Conservation (phyloP, 805 yeast species). For the Monosporozyma servazzii region DNA sequence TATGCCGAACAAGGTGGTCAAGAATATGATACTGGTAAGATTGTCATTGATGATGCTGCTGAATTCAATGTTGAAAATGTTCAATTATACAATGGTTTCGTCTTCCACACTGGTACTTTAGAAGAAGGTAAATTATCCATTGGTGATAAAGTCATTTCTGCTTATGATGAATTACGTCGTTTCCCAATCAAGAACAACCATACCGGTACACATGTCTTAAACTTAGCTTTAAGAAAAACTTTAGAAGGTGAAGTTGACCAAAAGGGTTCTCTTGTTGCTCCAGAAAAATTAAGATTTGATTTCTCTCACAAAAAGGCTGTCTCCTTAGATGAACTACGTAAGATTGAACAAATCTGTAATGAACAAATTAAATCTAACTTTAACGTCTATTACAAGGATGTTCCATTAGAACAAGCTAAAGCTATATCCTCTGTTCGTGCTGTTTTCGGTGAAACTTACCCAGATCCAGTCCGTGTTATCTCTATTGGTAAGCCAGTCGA, state of each 20-base stretch:
- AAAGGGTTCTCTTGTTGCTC: constrained; percentile 92
- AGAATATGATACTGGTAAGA: constrained; percentile 88
- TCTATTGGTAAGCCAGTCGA: constrained; percentile 89
- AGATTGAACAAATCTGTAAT: constrained; percentile 69
- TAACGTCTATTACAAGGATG: constrained; percentile 75
- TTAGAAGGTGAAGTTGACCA: constrained; percentile 87
- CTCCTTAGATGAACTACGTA: constrained; percentile 55
- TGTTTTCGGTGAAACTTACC: constrained; percentile 97
- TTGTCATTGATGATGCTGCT: constrained; percentile 77
- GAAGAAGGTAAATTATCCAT: constrained; percentile 66
- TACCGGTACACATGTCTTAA: constrained; percentile 94
- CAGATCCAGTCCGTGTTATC: constrained; percentile 97
- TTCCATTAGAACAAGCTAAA: constrained; percentile 62
- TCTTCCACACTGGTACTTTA: constrained; percentile 84
- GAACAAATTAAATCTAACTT: constrained; percentile 61
- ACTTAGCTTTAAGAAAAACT: constrained; percentile 77
- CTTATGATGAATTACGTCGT: constrained; percentile 88
- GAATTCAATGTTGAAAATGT: constrained; percentile 89
- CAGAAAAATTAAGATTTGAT: constrained; percentile 92
- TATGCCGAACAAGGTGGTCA: constrained; percentile 99
- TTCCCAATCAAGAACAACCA: constrained; percentile 96
- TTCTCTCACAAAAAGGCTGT: constrained; percentile 88
- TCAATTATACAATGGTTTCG: constrained; percentile 88
- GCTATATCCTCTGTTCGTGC: constrained; percentile 84
- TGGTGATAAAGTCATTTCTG: constrained; percentile 68